Conservation (phyloP, 2,329 filamentous ascomycete genomes). For the Neofusicoccum ribis region DNA sequence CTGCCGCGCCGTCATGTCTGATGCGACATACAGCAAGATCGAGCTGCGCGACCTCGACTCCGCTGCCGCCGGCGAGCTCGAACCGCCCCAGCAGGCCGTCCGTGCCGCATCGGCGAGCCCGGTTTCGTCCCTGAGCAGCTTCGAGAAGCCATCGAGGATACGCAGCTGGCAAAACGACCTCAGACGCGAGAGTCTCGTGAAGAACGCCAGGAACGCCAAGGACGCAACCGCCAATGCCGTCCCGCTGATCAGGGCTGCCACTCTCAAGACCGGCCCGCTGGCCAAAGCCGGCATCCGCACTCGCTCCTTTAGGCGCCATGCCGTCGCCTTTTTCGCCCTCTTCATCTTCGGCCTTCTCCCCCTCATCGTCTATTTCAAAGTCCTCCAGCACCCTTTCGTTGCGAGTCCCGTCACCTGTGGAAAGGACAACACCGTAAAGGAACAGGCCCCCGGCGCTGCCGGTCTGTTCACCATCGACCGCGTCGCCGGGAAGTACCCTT, state of each 20-base stretch:
- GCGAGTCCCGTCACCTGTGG: neutral
- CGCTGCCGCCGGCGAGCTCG: neutral
- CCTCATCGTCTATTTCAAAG: neutral
- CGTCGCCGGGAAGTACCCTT: conserved; percentile 29
- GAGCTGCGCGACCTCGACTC: neutral
- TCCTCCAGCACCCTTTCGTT: neutral
- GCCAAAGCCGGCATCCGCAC: neutral
- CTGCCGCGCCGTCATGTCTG: neutral
- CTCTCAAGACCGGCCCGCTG: neutral
- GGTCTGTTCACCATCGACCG: conserved; percentile 32
- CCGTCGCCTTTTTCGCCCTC: neutral
- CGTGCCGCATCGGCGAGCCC: neutral
- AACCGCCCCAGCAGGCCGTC: neutral
- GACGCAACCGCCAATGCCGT: neutral
- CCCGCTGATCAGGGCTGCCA: neutral
- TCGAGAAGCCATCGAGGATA: neutral
- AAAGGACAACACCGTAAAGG: neutral
- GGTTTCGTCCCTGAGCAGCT: neutral
- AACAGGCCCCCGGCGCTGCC: neutral
- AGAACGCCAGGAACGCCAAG: neutral
- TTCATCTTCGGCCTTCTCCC: conserved; percentile 1
- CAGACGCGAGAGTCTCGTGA: neutral
- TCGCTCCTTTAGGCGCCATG: neutral
- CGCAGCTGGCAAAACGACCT: neutral
- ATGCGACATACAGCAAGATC: neutral